A percentile compares a stretch with the other conserved stretches of the same genome.
These are phyloP conservation scores for Pulveroboletus sp. DNA, from an alignment of 1,284 basidiomycete species.

Conservation along the genomic window DNA sequence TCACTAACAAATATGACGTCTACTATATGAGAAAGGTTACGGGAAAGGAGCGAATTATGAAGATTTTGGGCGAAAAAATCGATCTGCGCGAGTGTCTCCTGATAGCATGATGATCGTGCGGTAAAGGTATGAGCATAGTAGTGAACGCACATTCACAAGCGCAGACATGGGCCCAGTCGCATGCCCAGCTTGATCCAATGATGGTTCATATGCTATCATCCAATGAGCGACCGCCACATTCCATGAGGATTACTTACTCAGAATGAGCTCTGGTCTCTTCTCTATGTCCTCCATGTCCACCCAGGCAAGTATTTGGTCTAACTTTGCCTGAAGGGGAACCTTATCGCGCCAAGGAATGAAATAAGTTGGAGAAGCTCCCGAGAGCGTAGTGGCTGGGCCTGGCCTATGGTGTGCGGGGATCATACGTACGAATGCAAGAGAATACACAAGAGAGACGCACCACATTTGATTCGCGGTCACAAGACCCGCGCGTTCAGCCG, in stretches of 20 bases:
- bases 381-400: constrained; percentile 68
- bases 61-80: constrained; percentile 76
- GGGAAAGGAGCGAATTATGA: constrained; percentile 55
- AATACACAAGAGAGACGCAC: constrained; percentile 39
- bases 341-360: constrained; percentile 73
- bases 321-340: constrained; percentile 57
- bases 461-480: constrained; percentile 88
- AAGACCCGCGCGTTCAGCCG: constrained; percentile 69
- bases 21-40: constrained; percentile 79
- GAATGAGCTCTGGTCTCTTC: constrained; percentile 72
- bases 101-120: neutral
- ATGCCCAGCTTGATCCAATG: constrained; percentile 82
- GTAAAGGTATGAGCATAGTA: neutral
- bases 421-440: neutral
- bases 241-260: constrained; percentile 47
- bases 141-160: constrained; percentile 59
- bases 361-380: constrained; percentile 66
- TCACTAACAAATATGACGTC: constrained; percentile 90
- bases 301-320: constrained; percentile 72
- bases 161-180: constrained; percentile 68
- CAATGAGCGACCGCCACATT: constrained; percentile 1
- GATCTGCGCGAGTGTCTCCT: constrained; percentile 66
- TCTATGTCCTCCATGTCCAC: constrained; percentile 66
- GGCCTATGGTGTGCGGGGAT: constrained; percentile 48
- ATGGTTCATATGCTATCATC: constrained; percentile 66